Evolutionary conservation across 2,329 filamentous ascomycete species (phyloP), one percentile per base, ranked within the genome.

Genomic region (Aspergillus oerlinghausenensis): DNA sequence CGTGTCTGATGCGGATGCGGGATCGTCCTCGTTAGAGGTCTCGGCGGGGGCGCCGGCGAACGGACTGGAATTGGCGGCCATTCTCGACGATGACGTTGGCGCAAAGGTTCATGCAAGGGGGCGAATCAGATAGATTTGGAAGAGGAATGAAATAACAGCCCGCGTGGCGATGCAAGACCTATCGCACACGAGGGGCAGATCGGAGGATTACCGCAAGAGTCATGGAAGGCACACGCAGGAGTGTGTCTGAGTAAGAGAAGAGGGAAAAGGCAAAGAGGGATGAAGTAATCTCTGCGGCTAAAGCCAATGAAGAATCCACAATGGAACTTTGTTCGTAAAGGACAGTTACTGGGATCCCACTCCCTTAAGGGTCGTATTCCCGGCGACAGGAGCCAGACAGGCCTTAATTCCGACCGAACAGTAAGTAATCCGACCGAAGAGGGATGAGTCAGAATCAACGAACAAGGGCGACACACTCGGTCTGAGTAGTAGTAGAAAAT

Each of bases 1-100:
- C 11, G 61, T 58, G 32, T 65, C 64, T 25, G 64, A 58, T 35
- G 32, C 32, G 32, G 32, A 14, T 17, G 61, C 57, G 35, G 64
- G 61, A 56, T 71, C 69, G 38, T 71, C 69, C 51, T 71, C 69
- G 57, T 62, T 67, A 51, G 62, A 60, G 52, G 59, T 56, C 25
- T 71, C 68, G 35, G 60, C 64, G 52, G 65, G 59, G 58, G 53
- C 49, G 55, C 60, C 35, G 49, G 51, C 55, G 38, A 65, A 64
- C 55, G 65, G 55, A 51, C 60, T 62, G 32, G 63, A 58, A 28
- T 60, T 49, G 51, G 66, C 62, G 38, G 67, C 62, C 69, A 71
- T 71, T 62, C 55, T 51, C 49, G 54, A 56, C 54, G 58, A 60
- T 61, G n/a, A 47, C 52, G 55, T 55, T 55, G 60, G 55, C 47